These are phyloP conservation scores for Neopestalotiopsis sp. DNA, from an alignment of 2,329 filamentous ascomycete species.

Conservation along the genomic window DNA sequence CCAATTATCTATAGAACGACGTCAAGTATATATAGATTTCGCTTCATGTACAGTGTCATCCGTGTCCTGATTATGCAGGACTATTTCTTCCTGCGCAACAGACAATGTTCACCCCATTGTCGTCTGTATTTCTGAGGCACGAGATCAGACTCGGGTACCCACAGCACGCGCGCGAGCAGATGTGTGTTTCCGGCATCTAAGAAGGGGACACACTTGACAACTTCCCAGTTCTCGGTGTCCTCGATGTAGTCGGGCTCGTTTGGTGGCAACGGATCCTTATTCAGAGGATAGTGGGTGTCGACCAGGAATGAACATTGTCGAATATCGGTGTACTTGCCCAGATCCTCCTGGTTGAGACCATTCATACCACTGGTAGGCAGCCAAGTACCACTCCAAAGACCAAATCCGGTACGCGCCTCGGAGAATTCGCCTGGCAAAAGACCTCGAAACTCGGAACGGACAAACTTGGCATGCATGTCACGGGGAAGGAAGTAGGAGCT, in stretches of 20 bases:
- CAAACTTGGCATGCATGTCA: conserved; percentile 84
- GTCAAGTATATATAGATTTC: background rate
- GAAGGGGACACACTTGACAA: conserved; percentile 77
- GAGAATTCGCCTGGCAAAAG: conserved; percentile 90
- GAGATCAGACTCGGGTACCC: conserved; percentile 75
- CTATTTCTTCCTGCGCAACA: conserved; percentile 65
- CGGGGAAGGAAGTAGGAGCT: conserved; percentile 89
- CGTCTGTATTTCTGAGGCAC: conserved; percentile 74
- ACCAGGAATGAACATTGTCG: conserved; percentile 81
- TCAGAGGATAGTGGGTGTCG: conserved; percentile 79
- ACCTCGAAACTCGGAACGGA: conserved; percentile 88
- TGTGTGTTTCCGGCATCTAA: conserved; percentile 80
- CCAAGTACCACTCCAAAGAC: conserved; percentile 84
- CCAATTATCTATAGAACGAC: background rate
- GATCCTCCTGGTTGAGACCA: conserved; percentile 86
- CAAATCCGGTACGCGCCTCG: conserved; percentile 72
- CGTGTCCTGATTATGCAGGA: background rate
- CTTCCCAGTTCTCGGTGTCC: conserved; percentile 78
- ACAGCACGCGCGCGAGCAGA: conserved; percentile 76
- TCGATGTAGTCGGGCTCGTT: conserved; percentile 82
- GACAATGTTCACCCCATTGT: conserved; percentile 88
- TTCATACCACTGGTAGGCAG: conserved; percentile 86
- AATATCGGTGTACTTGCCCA: conserved; percentile 83
- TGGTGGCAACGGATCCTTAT: conserved; percentile 56
- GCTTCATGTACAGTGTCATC: background rate